Evolutionary conservation across 2,329 filamentous ascomycete species (phyloP).

Genomic region (Aspergillus melleus): DNA sequence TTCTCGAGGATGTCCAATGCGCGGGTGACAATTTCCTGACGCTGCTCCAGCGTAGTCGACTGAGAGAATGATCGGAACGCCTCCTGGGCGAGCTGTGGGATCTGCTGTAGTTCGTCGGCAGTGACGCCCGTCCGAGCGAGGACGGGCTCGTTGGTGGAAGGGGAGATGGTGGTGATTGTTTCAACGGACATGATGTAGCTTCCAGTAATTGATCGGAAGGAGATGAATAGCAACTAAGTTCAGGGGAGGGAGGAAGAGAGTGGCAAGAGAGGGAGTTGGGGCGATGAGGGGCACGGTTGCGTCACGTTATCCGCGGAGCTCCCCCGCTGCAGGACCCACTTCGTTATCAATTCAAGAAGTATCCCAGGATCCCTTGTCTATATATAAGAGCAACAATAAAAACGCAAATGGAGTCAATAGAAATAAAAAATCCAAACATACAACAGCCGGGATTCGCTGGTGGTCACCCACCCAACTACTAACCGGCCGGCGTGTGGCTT

Average conservation of each 20-base stretch:
- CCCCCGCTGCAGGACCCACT: constrained; percentile 10
- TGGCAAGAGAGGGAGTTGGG: neutral
- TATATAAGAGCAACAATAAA: too few species aligned
- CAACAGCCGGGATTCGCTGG: too few species aligned
- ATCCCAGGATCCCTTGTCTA: too few species aligned
- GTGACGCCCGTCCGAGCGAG: constrained; percentile 76
- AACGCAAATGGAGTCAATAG: too few species aligned
- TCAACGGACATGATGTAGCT: constrained; percentile 50
- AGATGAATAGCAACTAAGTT: neutral
- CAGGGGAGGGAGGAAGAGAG: constrained; percentile 10
- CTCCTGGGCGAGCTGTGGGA: constrained; percentile 70
- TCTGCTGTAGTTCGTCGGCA: constrained; percentile 64
- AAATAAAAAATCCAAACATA: too few species aligned
- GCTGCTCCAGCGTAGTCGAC: constrained; percentile 72
- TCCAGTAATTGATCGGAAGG: neutral
- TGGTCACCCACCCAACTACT: too few species aligned
- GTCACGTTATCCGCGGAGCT: constrained; percentile 12
- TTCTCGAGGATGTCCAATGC: constrained; percentile 70
- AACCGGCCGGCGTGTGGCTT: too few species aligned
- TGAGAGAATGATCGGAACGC: constrained; percentile 77
- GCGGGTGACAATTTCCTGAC: constrained; percentile 77
- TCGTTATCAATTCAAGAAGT: neutral
- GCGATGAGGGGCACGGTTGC: constrained; percentile 5
- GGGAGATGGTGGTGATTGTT: constrained; percentile 78
- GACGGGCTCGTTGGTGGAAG: constrained; percentile 81